Conservation (phyloP, 1,284 basidiomycete genomes). For the Pseudozyma pruni region DNA sequence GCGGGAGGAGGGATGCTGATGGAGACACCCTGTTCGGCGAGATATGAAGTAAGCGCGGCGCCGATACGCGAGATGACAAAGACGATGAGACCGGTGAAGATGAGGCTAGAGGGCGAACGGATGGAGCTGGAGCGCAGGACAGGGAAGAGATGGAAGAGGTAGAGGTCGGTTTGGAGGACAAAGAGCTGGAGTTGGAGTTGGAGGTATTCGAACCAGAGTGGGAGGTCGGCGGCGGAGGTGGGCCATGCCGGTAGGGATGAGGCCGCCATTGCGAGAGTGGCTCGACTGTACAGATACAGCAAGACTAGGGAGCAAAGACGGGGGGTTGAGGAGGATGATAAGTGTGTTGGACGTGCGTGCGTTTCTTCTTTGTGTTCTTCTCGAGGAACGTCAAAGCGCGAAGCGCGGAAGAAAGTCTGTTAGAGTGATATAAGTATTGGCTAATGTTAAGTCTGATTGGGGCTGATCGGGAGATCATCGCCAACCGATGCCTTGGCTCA, state of each 20-base stretch:
- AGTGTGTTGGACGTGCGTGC: neutral
- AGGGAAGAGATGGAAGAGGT: slow-evolving; percentile 34
- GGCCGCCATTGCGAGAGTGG: neutral
- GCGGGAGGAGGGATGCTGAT: slow-evolving; percentile 39
- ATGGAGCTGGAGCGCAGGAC: slow-evolving; percentile 17
- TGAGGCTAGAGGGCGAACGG: slow-evolving; percentile 31
- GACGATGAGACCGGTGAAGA: slow-evolving; percentile 36
- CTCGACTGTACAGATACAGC: neutral
- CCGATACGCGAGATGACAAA: slow-evolving; percentile 24
- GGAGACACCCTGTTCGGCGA: slow-evolving; percentile 27
- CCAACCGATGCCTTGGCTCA: too few species aligned
- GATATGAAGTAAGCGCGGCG: slow-evolving; percentile 3
- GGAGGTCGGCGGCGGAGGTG: neutral
- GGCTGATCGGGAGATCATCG: too few species aligned
- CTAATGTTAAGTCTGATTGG: too few species aligned
- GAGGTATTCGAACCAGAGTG: slow-evolving; percentile 7
- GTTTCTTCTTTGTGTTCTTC: too few species aligned
- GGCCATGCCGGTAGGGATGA: neutral
- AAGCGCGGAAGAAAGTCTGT: too few species aligned
- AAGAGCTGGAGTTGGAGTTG: slow-evolving; percentile 26
- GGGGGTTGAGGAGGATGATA: neutral
- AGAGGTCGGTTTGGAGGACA: slow-evolving; percentile 37
- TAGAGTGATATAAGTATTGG: too few species aligned
- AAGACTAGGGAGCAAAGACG: too few species aligned
- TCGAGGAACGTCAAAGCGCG: too few species aligned